phyloP scores from a whole-genome alignment of 371 early-diverging fungal genomes.

The Chytridium lagenaria region DNA sequence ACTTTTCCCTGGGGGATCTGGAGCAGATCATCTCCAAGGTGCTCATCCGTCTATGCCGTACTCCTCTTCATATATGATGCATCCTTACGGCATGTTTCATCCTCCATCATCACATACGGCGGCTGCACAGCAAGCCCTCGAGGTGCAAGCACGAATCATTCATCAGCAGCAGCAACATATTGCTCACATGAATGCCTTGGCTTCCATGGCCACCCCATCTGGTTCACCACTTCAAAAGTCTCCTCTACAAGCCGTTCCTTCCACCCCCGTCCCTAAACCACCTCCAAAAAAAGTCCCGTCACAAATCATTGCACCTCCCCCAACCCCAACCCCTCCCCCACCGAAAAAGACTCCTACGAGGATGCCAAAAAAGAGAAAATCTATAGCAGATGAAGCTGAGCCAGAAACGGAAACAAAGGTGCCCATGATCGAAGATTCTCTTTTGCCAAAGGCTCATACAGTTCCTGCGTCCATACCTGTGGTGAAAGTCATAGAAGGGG shows the following conservation, averaged over 20 bases:
- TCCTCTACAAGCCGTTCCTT: not conserved
- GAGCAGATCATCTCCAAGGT: not conserved
- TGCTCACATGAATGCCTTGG: constrained; percentile 18
- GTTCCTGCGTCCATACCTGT: constrained; percentile 38
- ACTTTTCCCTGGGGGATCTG: not conserved
- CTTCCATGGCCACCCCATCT: constrained; percentile 4
- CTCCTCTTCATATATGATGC: not conserved
- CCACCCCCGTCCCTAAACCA: not conserved
- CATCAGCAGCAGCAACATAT: constrained; percentile 10
- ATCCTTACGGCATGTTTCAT: not conserved
- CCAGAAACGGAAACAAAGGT: not conserved
- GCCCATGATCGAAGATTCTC: not conserved
- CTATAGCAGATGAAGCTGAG: not conserved
- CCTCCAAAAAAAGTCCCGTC: not conserved
- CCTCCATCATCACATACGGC: not conserved
- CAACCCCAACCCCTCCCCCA: not conserved
- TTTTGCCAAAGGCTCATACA: constrained; percentile 10
- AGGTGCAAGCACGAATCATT: constrained; percentile 17
- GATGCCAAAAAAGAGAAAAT: not conserved
- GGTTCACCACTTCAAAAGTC: constrained; percentile 4
- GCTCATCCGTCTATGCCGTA: not conserved
- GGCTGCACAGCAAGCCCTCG: constrained; percentile 14
- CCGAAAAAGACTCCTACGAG: not conserved
- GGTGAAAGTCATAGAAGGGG: constrained; percentile 52
- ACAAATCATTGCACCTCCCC: not conserved